Base-by-base conservation (phyloP, 345 rosid species). In the Litchi chinensis region DNA sequence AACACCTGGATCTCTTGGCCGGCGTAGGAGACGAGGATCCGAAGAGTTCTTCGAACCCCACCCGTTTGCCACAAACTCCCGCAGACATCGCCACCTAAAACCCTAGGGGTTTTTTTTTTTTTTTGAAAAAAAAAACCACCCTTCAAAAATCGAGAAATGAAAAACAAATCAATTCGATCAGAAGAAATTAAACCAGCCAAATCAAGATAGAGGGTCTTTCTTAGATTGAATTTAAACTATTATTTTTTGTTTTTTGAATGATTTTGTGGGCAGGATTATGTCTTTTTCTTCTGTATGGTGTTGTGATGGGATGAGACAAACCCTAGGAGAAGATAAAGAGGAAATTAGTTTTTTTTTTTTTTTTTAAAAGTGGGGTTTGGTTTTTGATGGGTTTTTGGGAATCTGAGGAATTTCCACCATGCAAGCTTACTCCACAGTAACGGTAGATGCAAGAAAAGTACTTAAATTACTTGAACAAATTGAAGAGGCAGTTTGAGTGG, bases 21-120 rank as follows among this genome's bases (percentile, higher is more conserved):
- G 88, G 68, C 4, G 87, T 76, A 9, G 85, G 80, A 32, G 88
- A 82, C 12, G 76, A 70, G 40, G 91, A 88, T 68, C 88, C 91
- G 75, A 83, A 83, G 3, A 77, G 57, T 63, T 89, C 90, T 18
- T 87, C 88, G 65, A 80, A 85, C 70, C 90, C 90, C 71, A 84
- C 83, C 86, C 91, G 87, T 76, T 89, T 87, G 70, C 90, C 89
- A 52, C 91, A 89, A 82, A 87, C 80, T 54, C 91, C 82, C 15
- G 90, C 88, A 48, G 91, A 87, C 90, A 87, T 89, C 76, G 69
- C 62, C 26, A 44, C 83, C 73, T 77, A 48, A 80, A 85, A 81
- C 74, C 87, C 79, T 67, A 70, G 71, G 75, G 24, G 68, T 79
- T 79, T 68, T 40, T 70, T 62, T 5, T 28, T 73, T 75, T 43